A percentile compares a stretch with the other conserved stretches of the same genome.
phyloP scores from a whole-genome alignment of 192 early-diverging fungal genomes.

The Coemansia guatemalensis region DNA sequence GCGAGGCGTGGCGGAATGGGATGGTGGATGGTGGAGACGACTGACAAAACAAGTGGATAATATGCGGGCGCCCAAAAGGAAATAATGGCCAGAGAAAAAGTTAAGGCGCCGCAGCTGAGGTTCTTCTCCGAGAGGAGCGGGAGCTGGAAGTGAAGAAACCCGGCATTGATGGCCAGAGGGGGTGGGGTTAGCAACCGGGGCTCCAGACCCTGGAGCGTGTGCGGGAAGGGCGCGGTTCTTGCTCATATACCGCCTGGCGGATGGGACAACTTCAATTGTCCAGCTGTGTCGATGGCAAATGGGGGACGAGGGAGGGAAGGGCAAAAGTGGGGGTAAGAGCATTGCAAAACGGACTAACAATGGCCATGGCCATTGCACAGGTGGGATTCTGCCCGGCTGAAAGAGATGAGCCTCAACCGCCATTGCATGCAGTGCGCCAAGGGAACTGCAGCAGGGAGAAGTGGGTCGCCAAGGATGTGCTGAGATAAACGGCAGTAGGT shows the following conservation, averaged over 20 bases:
- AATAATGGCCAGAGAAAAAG: constrained; percentile 12
- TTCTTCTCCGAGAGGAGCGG: constrained; percentile 1
- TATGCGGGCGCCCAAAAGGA: constrained; percentile 15
- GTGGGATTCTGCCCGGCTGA: background rate
- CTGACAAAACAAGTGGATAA: constrained; percentile 21
- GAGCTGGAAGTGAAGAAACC: background rate
- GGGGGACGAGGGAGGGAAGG: background rate
- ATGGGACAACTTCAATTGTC: background rate
- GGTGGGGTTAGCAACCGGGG: background rate
- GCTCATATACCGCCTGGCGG: background rate
- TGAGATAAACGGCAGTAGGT: background rate
- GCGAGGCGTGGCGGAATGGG: constrained; percentile 1
- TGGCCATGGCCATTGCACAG: background rate
- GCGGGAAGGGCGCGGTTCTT: background rate
- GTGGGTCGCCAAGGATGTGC: background rate
- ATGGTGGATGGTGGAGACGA: constrained; percentile 2
- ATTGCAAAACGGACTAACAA: background rate
- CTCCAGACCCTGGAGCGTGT: background rate
- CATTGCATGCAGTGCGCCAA: background rate
- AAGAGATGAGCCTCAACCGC: background rate
- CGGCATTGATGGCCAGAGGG: constrained; percentile 1
- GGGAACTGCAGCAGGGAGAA: background rate
- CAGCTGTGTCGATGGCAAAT: background rate
- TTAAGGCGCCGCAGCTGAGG: constrained; percentile 5
- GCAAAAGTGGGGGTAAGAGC: background rate